These are phyloP conservation scores for Strobilomyces dryophilus DNA, from an alignment of 768 basidiomycete genomes.

Conservation along the genomic window DNA sequence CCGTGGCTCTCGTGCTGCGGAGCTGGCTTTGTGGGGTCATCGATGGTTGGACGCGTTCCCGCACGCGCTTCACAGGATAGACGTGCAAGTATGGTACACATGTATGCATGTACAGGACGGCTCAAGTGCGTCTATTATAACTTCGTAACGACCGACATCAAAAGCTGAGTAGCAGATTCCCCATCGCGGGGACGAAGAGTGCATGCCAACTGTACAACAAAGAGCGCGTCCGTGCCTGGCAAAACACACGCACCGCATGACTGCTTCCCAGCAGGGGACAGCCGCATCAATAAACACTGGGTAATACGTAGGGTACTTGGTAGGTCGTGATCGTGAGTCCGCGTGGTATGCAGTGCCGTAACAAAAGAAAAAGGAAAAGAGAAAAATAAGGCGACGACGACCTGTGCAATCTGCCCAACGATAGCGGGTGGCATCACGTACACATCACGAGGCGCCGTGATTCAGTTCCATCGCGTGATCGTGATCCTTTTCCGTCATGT, in stretches of 20 bases:
- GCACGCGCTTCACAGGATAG: no score
- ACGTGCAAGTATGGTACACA: no score
- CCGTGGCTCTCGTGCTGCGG: no score
- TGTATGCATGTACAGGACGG: no score
- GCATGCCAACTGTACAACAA: neutral
- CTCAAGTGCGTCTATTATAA: no score
- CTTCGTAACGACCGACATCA: no score
- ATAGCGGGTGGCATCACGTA: neutral
- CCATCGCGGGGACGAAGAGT: neutral
- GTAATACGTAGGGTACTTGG: slow-evolving; percentile 5
- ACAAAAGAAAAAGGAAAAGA: neutral
- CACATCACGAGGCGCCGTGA: slow-evolving; percentile 8
- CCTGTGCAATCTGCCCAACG: slow-evolving; percentile 4
- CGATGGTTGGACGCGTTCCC: no score
- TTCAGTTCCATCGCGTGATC: slow-evolving; percentile 1
- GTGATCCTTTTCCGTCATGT: neutral
- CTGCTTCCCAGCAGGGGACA: neutral
- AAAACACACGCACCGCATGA: neutral
- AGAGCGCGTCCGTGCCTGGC: neutral
- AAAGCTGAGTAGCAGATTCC: neutral
- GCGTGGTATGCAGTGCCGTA: neutral
- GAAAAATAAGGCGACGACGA: no score
- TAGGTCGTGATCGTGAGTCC: neutral
- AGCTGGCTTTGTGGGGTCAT: no score
- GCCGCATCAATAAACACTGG: neutral